Evolutionary conservation across 192 early-diverging fungal genomes (phyloP), one percentile per base, ranked within the genome.

Genomic region (Globomyces pollinis-pini): DNA sequence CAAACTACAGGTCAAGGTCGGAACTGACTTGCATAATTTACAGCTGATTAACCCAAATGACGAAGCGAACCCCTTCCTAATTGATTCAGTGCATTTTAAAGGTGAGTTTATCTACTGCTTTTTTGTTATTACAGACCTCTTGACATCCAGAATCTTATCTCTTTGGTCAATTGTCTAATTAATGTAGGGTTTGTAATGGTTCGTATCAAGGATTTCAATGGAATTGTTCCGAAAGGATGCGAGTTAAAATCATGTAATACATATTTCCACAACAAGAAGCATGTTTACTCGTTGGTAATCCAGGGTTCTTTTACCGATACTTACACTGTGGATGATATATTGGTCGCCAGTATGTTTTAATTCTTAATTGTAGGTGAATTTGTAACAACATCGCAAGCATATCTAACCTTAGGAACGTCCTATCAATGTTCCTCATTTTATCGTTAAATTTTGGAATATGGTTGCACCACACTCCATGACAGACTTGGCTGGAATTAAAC

Each of bases 381-480:
- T n/a, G n/a, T n/a, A n/a, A n/a, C n/a, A n/a, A n/a, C n/a, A n/a
- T n/a, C n/a, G n/a, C n/a, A n/a, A n/a, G n/a, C n/a, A n/a, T n/a
- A n/a, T n/a, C n/a, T 47, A 20, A 47, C 44, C 23, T 1, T 47
- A 26, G 44, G 44, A 47, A 0, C 29, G 33, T 6, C 52, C 52
- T 8, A 54, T 54, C 5, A 54, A 54, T 36, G 33, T 54, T 7
- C 52, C 52, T 11, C 20, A 24, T 24, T 23, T 54, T 23, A 32
- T 54, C 38, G 30, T 54, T 21, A 54, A 41, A 41, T 54, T 54
- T 26, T 54, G 34, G 35, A 20, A 36, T 41, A 54, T 54, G 52
- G 33, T 54, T 54, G 52, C 52, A 23, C 52, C 52, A 7, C 52
- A 54, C n/a, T 24, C 52, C 3, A 54, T 54, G 52, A 24, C 34